These are phyloP conservation scores for Lasiosphaeriaceae sp. DNA, from an alignment of 495 filamentous ascomycete species.

Conservation along the genomic window DNA sequence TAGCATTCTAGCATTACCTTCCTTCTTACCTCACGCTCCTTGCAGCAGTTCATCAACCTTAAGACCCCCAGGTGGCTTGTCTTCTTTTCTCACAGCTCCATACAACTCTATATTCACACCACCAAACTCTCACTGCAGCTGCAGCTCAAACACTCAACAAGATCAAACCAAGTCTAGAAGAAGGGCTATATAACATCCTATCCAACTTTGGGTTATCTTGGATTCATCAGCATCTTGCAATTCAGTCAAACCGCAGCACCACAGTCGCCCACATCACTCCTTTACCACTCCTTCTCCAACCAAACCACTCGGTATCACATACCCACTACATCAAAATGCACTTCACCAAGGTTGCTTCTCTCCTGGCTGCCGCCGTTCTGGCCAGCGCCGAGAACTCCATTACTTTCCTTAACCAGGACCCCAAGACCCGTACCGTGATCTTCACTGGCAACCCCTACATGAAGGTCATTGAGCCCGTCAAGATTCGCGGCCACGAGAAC, in stretches of 20 bases:
- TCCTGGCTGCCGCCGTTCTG: conserved; percentile 28
- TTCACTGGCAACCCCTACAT: conserved; percentile 37
- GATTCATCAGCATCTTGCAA: no score
- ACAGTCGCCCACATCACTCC: no score
- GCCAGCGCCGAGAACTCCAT: conserved; percentile 38
- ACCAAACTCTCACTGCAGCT: neutral
- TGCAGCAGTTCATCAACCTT: conserved; percentile 1
- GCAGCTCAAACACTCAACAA: no score
- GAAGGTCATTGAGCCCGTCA: conserved; percentile 19
- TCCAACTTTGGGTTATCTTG: no score
- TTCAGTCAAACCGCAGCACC: no score
- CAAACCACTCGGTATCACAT: conserved; percentile 4
- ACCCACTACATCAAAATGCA: conserved; percentile 23
- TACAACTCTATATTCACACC: neutral
- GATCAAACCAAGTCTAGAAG: no score
- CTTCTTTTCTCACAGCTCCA: neutral
- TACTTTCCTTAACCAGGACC: conserved; percentile 47
- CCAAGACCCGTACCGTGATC: conserved; percentile 36
- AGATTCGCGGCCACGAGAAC: conserved; percentile 26
- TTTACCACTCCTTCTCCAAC: neutral
- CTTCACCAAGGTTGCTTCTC: conserved; percentile 22
- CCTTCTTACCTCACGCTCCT: conserved; percentile 5
- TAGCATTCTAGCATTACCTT: conserved; percentile 1
- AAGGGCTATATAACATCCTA: no score
- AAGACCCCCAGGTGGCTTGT: conserved; percentile 1